Conservation (phyloP, 768 basidiomycete genomes). For the Royoungia palumana region DNA sequence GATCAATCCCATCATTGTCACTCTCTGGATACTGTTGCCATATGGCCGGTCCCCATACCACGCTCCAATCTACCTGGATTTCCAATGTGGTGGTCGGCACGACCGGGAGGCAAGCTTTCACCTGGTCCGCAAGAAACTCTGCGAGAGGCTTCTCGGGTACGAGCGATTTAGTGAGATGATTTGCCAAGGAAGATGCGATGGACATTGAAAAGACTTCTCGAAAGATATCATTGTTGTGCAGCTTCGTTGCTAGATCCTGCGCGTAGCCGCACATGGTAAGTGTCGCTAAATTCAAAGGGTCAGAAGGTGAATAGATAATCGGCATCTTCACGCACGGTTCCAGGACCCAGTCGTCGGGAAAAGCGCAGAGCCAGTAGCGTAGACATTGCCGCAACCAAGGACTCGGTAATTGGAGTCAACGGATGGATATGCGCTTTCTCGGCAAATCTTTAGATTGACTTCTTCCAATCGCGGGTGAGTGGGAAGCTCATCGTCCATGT, state of each 20-base stretch:
- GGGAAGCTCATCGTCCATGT: conserved; percentile 8
- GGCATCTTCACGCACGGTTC: conserved; percentile 10
- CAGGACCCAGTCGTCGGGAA: conserved; percentile 18
- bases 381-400: conserved; percentile 16
- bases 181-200: background rate
- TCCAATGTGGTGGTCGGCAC: too few species aligned
- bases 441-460: background rate
- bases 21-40: conserved; percentile 1
- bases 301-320: background rate
- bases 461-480: conserved; percentile 2
- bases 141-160: background rate
- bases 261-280: conserved; percentile 13
- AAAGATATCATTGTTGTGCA: conserved; percentile 3
- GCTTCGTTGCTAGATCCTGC: conserved; percentile 13
- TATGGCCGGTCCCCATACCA: conserved; percentile 7
- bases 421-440: background rate
- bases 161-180: background rate
- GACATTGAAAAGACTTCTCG: conserved; percentile 10
- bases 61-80: too few species aligned
- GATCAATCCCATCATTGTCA: background rate
- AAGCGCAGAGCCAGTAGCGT: conserved; percentile 15
- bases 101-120: too few species aligned
- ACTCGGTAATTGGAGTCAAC: conserved; percentile 15
- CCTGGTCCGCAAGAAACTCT: background rate
- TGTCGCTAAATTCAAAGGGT: conserved; percentile 2